phyloP scores from a whole-genome alignment of 1,284 basidiomycete genomes.

The Puccinia coronata region DNA sequence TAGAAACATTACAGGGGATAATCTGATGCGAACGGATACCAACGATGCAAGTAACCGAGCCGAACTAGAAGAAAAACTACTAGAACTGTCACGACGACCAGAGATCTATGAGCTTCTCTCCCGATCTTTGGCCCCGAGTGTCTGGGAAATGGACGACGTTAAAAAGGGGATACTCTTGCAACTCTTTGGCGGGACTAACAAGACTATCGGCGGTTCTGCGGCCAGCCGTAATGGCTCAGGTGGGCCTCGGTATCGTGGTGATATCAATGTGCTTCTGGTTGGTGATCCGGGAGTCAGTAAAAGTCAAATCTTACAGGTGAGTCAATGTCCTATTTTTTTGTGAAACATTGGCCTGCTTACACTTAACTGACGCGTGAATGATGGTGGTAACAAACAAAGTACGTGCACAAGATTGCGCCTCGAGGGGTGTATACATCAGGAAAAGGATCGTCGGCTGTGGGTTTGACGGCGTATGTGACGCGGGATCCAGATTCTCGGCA shows the following conservation, averaged over 20 bases:
- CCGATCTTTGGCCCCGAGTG: constrained; percentile 84
- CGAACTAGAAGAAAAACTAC: constrained; percentile 67
- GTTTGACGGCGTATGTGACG: constrained; percentile 96
- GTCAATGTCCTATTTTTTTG: constrained; percentile 52
- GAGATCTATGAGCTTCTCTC: constrained; percentile 88
- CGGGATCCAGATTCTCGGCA: constrained; percentile 97
- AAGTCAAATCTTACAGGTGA: constrained; percentile 84
- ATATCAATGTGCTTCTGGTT: constrained; percentile 95
- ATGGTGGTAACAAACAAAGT: constrained; percentile 63
- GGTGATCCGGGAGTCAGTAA: constrained; percentile 98
- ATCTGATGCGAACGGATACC: background rate
- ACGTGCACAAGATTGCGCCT: constrained; percentile 97
- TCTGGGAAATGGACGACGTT: constrained; percentile 98
- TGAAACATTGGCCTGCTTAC: background rate
- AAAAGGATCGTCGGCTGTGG: constrained; percentile 96
- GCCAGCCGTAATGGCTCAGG: constrained; percentile 68
- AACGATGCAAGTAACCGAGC: constrained; percentile 61
- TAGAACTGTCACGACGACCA: constrained; percentile 70
- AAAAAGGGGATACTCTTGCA: constrained; percentile 97
- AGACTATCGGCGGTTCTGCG: constrained; percentile 85
- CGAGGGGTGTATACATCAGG: constrained; percentile 95
- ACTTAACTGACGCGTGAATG: background rate
- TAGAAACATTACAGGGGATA: background rate
- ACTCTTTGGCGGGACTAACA: constrained; percentile 96
- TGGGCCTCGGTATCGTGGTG: constrained; percentile 91